Percentiles rank a stretch among this genome's conserved stretches.
Evolutionary conservation across 352 stramenopile genomes (phyloP).

Genomic region (Globisporangium emineosum): DNA sequence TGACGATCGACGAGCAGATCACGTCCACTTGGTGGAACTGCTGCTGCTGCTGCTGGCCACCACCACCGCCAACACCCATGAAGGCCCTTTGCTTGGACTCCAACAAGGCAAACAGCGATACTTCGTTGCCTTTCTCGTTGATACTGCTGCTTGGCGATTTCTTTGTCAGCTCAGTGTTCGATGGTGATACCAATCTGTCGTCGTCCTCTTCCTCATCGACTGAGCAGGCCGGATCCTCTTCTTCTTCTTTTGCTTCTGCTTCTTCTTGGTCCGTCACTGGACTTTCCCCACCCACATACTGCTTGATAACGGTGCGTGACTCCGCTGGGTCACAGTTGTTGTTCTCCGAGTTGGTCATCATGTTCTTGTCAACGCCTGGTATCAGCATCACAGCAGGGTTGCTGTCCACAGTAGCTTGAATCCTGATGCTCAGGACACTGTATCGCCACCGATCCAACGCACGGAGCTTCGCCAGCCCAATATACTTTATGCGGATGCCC

Average conservation of each 20-base stretch:
- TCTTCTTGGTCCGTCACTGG: background rate
- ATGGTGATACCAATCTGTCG: too few relatives aligned
- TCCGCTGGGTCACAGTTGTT: background rate
- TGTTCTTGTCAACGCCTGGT: conserved; percentile 1
- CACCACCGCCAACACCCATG: background rate
- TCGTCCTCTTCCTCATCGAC: conserved; percentile 3
- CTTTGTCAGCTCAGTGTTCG: background rate
- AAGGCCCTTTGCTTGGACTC: background rate
- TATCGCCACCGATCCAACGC: conserved; percentile 37
- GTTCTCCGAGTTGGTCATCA: conserved; percentile 10
- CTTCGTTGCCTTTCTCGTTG: background rate
- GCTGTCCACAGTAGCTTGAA: background rate
- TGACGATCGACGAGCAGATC: conserved; percentile 41
- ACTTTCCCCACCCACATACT: background rate
- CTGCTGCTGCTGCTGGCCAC: background rate
- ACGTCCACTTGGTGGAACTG: conserved; percentile 34
- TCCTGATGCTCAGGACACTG: background rate
- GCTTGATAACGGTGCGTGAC: background rate
- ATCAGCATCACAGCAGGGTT: background rate
- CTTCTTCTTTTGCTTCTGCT: too few relatives aligned
- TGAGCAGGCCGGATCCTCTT: conserved; percentile 12
- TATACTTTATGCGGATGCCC: conserved; percentile 24
- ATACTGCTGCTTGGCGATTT: background rate
- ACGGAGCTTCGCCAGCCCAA: conserved; percentile 22
- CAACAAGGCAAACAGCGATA: background rate